Evolutionary conservation across 1,284 basidiomycete genomes (phyloP), one percentile per base, ranked within the genome.

Genomic region (Ustilago tritici): DNA sequence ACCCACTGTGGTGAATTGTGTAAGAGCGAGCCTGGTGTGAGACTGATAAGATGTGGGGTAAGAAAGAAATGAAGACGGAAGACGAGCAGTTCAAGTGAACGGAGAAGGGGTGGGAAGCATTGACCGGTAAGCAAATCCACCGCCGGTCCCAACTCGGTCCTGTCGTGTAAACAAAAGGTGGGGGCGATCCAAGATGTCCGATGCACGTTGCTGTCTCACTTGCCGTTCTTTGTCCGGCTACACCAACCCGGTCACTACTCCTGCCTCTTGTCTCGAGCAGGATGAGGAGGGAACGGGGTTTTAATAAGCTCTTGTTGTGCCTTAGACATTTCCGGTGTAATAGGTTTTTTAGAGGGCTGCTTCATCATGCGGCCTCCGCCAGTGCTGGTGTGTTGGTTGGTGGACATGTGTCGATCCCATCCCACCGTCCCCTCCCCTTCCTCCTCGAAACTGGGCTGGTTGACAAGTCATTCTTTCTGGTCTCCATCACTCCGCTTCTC

Each of bases 51-150:
- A 32, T 5, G 49, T 28, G 49, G 4, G 34, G 6, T 31, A 50
- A 6, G 53, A 11, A 34, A 36, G 34, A 36, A 35, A 36, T 10
- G 52, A n/a, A 14, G 53, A 38, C 36, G 36, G 28, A 38, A 55
- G 53, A 34, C 53, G 36, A 19, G 35, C 4, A n/a, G 34, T 23
- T 23, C 35, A 17, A 5, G 53, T 32, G 17, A 28, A 28, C 23
- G 23, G 23, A 3, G 23, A 28, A 28, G 23, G 34, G 32, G 7
- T 19, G 15, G 5, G 11, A 32, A 55, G 19, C 32, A 56, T 56
- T 56, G 55, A 43, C 55, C 55, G 55, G 28, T 56, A 43, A 41
- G 55, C 15, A 35, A 54, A n/a, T 19, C 32, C 15, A n/a, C n/a
- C 54, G 17, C 52, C 34, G 53, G 53, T 14, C 53, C 23, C 32